Conservation (phyloP, 305 asterid genomes). For the Euphrasia arctica region DNA sequence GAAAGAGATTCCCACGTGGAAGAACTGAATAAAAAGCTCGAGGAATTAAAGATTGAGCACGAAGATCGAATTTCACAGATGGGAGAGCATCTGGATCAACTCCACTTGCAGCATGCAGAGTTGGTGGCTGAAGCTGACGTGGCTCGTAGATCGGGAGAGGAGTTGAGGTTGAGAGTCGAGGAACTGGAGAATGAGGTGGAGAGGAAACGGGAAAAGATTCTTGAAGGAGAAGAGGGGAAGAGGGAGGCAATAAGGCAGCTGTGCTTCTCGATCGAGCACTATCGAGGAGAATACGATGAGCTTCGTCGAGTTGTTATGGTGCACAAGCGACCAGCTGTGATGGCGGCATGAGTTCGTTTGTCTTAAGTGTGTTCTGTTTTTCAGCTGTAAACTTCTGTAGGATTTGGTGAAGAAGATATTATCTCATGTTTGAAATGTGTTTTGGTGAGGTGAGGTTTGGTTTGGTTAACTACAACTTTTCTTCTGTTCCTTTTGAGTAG, state of each 20-base stretch:
- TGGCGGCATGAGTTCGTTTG: conserved; percentile 42
- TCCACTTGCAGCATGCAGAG: conserved; percentile 59
- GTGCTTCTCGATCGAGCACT: conserved; percentile 85
- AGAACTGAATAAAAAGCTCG: background rate
- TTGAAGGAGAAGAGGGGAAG: conserved; percentile 90
- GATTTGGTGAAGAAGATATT: conserved; percentile 10
- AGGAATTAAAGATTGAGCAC: background rate
- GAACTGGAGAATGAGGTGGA: conserved; percentile 65
- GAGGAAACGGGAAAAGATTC: conserved; percentile 47
- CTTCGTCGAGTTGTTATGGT: conserved; percentile 57
- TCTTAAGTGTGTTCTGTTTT: background rate
- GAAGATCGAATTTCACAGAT: conserved; percentile 42
- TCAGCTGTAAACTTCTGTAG: conserved; percentile 18
- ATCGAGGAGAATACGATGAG: conserved; percentile 63
- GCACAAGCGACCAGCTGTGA: conserved; percentile 42
- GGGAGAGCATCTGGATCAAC: conserved; percentile 54
- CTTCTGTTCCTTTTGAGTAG: too few relatives aligned
- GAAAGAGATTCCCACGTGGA: conserved; percentile 46
- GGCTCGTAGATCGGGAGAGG: conserved; percentile 38
- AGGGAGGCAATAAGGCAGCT: conserved; percentile 95
- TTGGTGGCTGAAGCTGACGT: conserved; percentile 43
- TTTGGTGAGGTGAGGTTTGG: conserved; percentile 22
- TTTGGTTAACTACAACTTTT: conserved; percentile 12
- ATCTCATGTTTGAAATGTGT: conserved; percentile 20
- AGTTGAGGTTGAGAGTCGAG: conserved; percentile 40